Evolutionary conservation across 306 rosid species (phyloP).

Genomic region (Vigna reflexopilosa): DNA sequence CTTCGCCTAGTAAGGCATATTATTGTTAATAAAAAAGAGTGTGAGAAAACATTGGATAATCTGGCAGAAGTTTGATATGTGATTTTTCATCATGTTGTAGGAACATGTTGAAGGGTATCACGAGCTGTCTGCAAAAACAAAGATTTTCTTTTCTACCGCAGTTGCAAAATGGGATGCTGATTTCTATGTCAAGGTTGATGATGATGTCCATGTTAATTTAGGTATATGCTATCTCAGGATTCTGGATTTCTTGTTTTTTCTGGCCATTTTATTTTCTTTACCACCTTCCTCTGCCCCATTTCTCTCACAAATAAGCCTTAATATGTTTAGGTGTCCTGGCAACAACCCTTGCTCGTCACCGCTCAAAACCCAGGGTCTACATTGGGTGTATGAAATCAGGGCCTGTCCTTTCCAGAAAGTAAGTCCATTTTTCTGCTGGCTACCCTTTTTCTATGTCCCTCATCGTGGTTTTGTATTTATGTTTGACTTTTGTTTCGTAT

Average conservation of each 20-base stretch:
- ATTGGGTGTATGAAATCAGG: conserved; percentile 99
- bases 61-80: conserved; percentile 36
- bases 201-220: conserved; percentile 98
- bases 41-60: conserved; percentile 33
- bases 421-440: conserved; percentile 39
- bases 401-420: conserved; percentile 91
- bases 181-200: conserved; percentile 96
- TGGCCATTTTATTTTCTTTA: conserved; percentile 7
- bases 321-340: conserved; percentile 76
- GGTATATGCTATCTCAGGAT: conserved; percentile 55
- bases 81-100: conserved; percentile 55
- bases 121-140: conserved; percentile 95
- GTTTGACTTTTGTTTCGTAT: conserved; percentile 16
- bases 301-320: conserved; percentile 8
- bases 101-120: conserved; percentile 99
- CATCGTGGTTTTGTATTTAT: conserved; percentile 10
- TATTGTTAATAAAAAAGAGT: conserved; percentile 15
- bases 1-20: conserved; percentile 59
- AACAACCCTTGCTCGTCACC: conserved; percentile 84
- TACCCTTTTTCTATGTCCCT: conserved; percentile 10
- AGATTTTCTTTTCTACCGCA: conserved; percentile 89
- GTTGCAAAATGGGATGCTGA: conserved; percentile 93
- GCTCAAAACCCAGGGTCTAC: conserved; percentile 92
- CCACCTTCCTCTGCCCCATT: conserved; percentile 21
- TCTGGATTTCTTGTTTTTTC: conserved; percentile 27